These are phyloP conservation scores for Thielaviopsis populi DNA, from an alignment of 2,329 filamentous ascomycete species.

Conservation along the genomic window DNA sequence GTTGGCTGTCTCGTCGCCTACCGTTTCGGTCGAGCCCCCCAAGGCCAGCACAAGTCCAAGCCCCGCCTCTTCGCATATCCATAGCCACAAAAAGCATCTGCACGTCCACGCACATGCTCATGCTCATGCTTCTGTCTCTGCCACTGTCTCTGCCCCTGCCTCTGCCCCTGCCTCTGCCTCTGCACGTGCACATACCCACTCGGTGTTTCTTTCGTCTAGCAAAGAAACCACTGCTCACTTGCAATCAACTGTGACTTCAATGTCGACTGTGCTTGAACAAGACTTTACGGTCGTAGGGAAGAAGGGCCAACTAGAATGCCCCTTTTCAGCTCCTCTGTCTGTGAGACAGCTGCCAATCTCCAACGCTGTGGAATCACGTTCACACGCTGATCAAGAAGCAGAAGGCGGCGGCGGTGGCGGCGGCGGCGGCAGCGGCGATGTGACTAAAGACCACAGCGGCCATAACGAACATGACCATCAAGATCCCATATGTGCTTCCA, in stretches of 20 bases:
- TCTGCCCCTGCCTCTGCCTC: neutral
- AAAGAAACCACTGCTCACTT: slow-evolving; percentile 33
- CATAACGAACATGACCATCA: slow-evolving; percentile 25
- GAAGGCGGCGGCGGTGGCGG: slow-evolving; percentile 14
- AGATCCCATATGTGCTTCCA: slow-evolving; percentile 50
- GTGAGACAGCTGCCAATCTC: neutral
- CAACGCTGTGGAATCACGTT: neutral
- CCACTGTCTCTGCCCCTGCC: too few relatives aligned
- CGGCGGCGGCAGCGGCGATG: neutral
- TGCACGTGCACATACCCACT: neutral
- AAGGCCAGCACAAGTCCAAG: slow-evolving; percentile 32
- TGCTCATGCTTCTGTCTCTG: neutral
- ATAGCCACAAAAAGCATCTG: neutral
- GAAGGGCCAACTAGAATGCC: slow-evolving; percentile 65
- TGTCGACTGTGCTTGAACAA: slow-evolving; percentile 59
- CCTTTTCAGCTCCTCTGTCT: slow-evolving; percentile 40
- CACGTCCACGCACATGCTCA: neutral
- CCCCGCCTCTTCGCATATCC: neutral
- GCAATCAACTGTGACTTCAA: slow-evolving; percentile 35
- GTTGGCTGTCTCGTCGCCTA: slow-evolving; percentile 32
- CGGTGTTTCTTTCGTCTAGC: slow-evolving; percentile 25
- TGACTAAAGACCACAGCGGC: slow-evolving; percentile 19
- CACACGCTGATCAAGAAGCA: slow-evolving; percentile 18
- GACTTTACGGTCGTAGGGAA: slow-evolving; percentile 82
- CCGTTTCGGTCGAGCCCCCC: slow-evolving; percentile 32